Evolutionary conservation across 495 filamentous ascomycete genomes (phyloP), one percentile per base, ranked within the genome.

Genomic region (Penicillium daleae): DNA sequence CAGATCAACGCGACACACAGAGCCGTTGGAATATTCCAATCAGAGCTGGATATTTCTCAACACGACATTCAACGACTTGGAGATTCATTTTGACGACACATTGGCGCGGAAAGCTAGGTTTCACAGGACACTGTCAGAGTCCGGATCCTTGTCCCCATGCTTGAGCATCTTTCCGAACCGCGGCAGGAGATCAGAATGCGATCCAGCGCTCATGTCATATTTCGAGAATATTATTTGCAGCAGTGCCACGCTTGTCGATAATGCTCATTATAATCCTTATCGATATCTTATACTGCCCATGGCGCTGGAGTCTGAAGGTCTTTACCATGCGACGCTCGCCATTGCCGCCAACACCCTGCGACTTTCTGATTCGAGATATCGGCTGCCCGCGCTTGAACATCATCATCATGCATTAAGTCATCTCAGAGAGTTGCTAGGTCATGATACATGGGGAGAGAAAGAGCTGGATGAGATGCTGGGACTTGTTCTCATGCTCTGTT

Each of bases 201-300:
- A 73, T 35, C 58, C 63, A 2, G 49, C 46, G 27, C 62, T 73
- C 4, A 52, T 69, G 32, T 63, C 71, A 17, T 73, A 69, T 27
- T 71, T 69, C 22, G 66, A 71, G 32, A 54, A 65, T 6, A 59
- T 65, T 2, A 66, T 73, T 13, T 71, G 68, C 66, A 71, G 71
- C 44, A 71, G 68, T 19, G 63, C 61, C 7, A 73, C 70, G 0
- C 54, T 73, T 24, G 56, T 71, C 40, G 68, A 71, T 39, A 68
- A 71, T 40, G 66, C 63, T 3, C 54, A 63, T 39, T 64, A 66
- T 29, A 73, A 71, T 27, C 68, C 70, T 10, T 71, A 73, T 60
- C 68, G 66, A 52, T 67, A 73, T 52, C 55, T 71, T 1, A 71
- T 73, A 52, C 57, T 73, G 5, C 70, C 68, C 12, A 73, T 73